Evolutionary conservation across 306 rosid genomes (phyloP), one percentile per base, ranked within the genome.

Genomic region (Cercis canadensis): DNA sequence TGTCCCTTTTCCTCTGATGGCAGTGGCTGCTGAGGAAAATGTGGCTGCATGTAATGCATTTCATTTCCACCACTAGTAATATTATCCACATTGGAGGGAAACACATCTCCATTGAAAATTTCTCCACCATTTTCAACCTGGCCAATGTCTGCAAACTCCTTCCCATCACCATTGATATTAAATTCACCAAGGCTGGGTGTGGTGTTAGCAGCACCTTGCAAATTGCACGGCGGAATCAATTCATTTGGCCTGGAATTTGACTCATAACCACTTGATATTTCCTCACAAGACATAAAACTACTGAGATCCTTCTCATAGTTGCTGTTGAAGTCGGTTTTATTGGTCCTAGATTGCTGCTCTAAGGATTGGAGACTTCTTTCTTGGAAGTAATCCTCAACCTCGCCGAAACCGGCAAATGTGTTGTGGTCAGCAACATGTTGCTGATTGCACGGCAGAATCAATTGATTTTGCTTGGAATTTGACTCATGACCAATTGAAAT

Each of bases 111-210:
- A 4, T 44, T 5, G 46, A 57, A 36, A 41, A 13, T 43, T 15
- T 18, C 43, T 61, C 21, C 75, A 45, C 57, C 21, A 59, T 36
- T 54, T 44, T 45, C 65, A 21, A 15, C 32, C 49, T 10, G 52
- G 18, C 18, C n/a, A 17, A 49, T 33, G 11, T 37, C 46, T 41
- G 45, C 49, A 36, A 39, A 17, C 8, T 31, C 55, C 14, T 60
- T 70, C 58, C 32, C 24, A 36, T 21, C 61, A 34, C 24, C 60
- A 33, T 31, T 24, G 56, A 60, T 43, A 32, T 17, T 39, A 21
- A 41, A 11, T 51, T 45, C 51, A 41, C 41, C 19, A 11, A 8
- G 21, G 58, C 14, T 13, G 9, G 57, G 18, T 15, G 65, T 34
- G 65, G 17, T 12, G 33, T 15, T 24, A 11, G 64, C 59, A 57